Evolutionary conservation across 1,284 basidiomycete species (phyloP), one percentile per base, ranked within the genome.

Genomic region (Moniliophthora roreri): DNA sequence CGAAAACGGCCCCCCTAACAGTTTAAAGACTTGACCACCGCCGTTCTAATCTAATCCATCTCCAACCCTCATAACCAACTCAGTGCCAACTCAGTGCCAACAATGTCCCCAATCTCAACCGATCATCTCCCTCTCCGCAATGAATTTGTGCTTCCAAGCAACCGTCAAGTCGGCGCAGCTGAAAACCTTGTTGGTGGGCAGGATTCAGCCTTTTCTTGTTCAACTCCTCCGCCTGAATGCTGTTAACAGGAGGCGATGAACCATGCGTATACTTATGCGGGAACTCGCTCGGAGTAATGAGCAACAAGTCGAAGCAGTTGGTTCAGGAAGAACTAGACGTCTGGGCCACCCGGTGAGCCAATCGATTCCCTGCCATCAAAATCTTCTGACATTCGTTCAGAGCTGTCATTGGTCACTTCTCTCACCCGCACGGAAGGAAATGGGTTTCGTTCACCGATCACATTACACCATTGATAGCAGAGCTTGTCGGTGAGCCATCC

Each of bases 351-450:
- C 80, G 81, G 94, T 93, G 66, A 18, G 36, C 13, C 35, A 26
- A 45, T 37, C 41, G 47, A 36, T 21, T 48, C 37, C 20, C 34
- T 39, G 45, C 41, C 48, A 52, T 53, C 47, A 23, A 28, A 28
- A 41, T 53, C 37, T 46, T 38, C 48, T 53, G 40, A 48, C 38
- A 35, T 23, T 48, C 21, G 10, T 32, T 37, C 60, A 96, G 95
- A 61, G 95, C 84, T 13, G 95, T 98, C 34, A 79, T 89, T 42
- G 97, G 93, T 11, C 97, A 99, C 72, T 96, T 96, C 71, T 77
- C 84, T 61, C 96, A 98, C 69, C 91, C 93, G 6, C 77, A 90
- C 63, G 77, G 77, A 35, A 82, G 93, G 46, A 86, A 87, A 47
- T 99, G 97, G 97, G 85, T 87, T 66, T 76, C 82, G 63, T 87